These are phyloP conservation scores for Letharia columbiana DNA, from an alignment of 495 filamentous ascomycete genomes.

Conservation along the genomic window DNA sequence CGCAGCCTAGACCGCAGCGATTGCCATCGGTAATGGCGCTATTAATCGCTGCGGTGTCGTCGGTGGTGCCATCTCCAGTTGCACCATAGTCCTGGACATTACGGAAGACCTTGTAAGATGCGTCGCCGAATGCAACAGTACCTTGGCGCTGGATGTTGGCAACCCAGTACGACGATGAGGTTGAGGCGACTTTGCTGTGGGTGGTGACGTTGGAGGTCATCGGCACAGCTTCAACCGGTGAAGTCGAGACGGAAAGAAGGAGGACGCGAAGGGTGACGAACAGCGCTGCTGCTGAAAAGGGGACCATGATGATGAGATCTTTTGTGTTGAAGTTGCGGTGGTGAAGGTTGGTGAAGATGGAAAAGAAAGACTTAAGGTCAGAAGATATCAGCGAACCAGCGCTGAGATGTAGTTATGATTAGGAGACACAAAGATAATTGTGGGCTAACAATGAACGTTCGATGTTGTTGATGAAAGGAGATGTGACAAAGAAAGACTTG, in stretches of 20 bases:
- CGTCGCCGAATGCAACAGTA: conserved; percentile 51
- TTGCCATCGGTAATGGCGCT: conserved; percentile 64
- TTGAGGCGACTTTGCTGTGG: conserved; percentile 15
- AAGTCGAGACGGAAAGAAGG: conserved; percentile 32
- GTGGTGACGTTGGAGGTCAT: conserved; percentile 24
- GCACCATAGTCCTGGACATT: conserved; percentile 84
- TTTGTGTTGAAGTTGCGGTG: conserved; percentile 7
- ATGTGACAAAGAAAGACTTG: conserved; percentile 13
- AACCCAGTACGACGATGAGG: conserved; percentile 59
- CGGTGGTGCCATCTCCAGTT: conserved; percentile 65
- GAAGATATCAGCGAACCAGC: conserved; percentile 26
- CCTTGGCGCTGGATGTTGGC: conserved; percentile 64
- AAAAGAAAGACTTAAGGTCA: conserved; percentile 18
- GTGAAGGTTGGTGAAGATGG: not conserved
- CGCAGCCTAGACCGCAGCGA: conserved; percentile 70
- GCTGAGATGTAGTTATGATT: conserved; percentile 15
- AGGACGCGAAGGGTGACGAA: conserved; percentile 29
- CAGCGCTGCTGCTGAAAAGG: conserved; percentile 21
- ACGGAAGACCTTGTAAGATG: conserved; percentile 66
- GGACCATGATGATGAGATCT: conserved; percentile 23
- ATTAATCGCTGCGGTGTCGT: conserved; percentile 89
- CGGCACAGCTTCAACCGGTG: conserved; percentile 38
- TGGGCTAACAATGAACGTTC: conserved; percentile 1
- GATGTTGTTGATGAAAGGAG: conserved; percentile 14
- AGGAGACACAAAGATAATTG: conserved; percentile 1